Evolutionary conservation across 495 filamentous ascomycete species (phyloP).

Genomic region (Delitschia confertaspora): DNA sequence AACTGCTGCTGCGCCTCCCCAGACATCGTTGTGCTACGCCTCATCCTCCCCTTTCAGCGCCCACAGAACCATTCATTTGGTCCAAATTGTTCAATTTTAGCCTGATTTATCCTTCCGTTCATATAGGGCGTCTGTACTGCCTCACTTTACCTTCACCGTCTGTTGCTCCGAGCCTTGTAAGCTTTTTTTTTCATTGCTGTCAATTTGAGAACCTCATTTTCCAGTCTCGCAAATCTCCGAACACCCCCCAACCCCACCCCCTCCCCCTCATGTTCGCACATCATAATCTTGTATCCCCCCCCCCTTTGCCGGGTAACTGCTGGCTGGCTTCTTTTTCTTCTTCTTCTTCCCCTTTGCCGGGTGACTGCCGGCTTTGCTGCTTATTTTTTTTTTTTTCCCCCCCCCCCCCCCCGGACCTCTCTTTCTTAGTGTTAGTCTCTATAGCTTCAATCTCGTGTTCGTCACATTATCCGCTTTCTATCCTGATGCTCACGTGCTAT

Average conservation of each 20-base stretch:
- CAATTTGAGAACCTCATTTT: not conserved
- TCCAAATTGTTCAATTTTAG: no score
- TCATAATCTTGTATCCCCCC: conserved; percentile 4
- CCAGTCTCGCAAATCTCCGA: not conserved
- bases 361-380: no score
- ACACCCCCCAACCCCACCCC: no score
- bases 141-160: conserved; percentile 2
- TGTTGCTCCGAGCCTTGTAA: conserved; percentile 3
- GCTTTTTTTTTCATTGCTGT: conserved; percentile 4
- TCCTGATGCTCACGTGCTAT: conserved; percentile 8
- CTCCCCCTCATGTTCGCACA: conserved; percentile 8
- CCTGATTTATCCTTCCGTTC: no score
- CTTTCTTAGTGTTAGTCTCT: conserved; percentile 2
- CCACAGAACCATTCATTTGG: not conserved
- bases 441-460: not conserved
- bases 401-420: no score
- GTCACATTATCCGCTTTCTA: conserved; percentile 1
- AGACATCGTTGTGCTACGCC: not conserved
- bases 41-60: not conserved
- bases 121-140: conserved; percentile 11
- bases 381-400: no score
- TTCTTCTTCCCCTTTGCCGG: no score
- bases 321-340: not conserved
- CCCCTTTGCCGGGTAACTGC: not conserved
- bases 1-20: conserved; percentile 10